A percentile compares a stretch with the other conserved stretches of the same genome.
Evolutionary conservation across 2,329 filamentous ascomycete genomes (phyloP).

Genomic region (Parastagonospora nodorum): DNA sequence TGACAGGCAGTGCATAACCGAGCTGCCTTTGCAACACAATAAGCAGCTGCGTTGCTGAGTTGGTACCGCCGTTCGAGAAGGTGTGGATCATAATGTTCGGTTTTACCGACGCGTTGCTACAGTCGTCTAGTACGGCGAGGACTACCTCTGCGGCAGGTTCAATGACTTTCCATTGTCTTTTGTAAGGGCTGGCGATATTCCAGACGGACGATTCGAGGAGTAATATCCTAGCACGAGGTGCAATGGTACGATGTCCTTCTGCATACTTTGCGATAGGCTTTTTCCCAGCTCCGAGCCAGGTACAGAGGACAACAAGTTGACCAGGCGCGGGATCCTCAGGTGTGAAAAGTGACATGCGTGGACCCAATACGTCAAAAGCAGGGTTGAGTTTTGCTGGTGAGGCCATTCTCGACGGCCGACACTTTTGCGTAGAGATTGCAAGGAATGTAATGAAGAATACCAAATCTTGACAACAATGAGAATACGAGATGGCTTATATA

Average conservation of each 20-base stretch:
- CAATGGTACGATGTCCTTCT: slow-evolving; percentile 6
- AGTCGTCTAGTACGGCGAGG: slow-evolving; percentile 5
- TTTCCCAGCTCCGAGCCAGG: slow-evolving; percentile 21
- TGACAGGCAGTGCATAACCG: slow-evolving; percentile 5
- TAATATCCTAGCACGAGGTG: slow-evolving; percentile 16
- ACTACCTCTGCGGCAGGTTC: slow-evolving; percentile 14
- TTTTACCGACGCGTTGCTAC: not conserved
- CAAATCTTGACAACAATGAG: too few species aligned
- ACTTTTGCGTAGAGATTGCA: not conserved
- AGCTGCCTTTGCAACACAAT: not conserved
- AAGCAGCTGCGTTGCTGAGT: slow-evolving; percentile 8
- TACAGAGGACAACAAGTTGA: slow-evolving; percentile 20
- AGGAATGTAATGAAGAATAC: too few species aligned
- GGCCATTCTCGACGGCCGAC: too few species aligned
- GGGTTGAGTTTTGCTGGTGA: not conserved
- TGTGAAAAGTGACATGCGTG: slow-evolving; percentile 8
- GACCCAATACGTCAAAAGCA: slow-evolving; percentile 3
- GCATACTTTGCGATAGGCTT: slow-evolving; percentile 28
- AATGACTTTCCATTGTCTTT: slow-evolving; percentile 9
- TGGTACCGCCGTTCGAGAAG: slow-evolving; percentile 22
- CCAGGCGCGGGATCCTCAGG: slow-evolving; percentile 1
- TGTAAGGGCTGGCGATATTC: slow-evolving; percentile 9
- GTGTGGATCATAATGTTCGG: slow-evolving; percentile 13
- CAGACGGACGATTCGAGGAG: slow-evolving; percentile 15
- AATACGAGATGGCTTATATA: too few species aligned